These are phyloP conservation scores for Ophidiomyces ophidiicola DNA, from an alignment of 2,329 filamentous ascomycete species.

Conservation along the genomic window DNA sequence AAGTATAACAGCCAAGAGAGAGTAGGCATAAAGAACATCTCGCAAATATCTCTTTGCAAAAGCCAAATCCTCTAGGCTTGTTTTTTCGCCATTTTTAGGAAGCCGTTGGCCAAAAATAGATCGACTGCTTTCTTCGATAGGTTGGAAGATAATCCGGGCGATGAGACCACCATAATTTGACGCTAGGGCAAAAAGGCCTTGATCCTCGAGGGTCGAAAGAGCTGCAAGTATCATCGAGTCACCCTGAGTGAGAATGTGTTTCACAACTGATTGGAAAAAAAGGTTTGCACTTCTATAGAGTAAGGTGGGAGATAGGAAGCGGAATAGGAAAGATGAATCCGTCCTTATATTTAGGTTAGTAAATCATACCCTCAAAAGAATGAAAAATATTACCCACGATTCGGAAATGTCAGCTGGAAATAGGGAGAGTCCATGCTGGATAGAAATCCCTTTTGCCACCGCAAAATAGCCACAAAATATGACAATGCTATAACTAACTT, in stretches of 20 bases:
- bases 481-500: slow-evolving; percentile 60
- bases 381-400: slow-evolving; percentile 26
- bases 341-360: slow-evolving; percentile 15
- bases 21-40: slow-evolving; percentile 57
- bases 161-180: slow-evolving; percentile 88
- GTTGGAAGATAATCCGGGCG: slow-evolving; percentile 82
- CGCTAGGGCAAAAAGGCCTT: slow-evolving; percentile 84
- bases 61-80: slow-evolving; percentile 17
- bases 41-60: slow-evolving; percentile 24
- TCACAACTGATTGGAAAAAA: slow-evolving; percentile 76
- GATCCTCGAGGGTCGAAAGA: slow-evolving; percentile 63
- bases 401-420: slow-evolving; percentile 37
- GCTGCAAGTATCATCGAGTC: slow-evolving; percentile 78
- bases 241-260: slow-evolving; percentile 87
- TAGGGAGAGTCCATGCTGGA: slow-evolving; percentile 55
- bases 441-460: slow-evolving; percentile 47
- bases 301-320: slow-evolving; percentile 57
- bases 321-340: slow-evolving; percentile 37
- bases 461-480: slow-evolving; percentile 59
- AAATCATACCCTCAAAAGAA: background rate
- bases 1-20: slow-evolving; percentile 57
- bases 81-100: slow-evolving; percentile 25
- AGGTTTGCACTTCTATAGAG: slow-evolving; percentile 66
- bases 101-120: slow-evolving; percentile 80
- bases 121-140: slow-evolving; percentile 84